A percentile compares a stretch with the other conserved stretches of the same genome.
Evolutionary conservation across 495 filamentous ascomycete genomes (phyloP).

Genomic region (Penicillium crystallinum): DNA sequence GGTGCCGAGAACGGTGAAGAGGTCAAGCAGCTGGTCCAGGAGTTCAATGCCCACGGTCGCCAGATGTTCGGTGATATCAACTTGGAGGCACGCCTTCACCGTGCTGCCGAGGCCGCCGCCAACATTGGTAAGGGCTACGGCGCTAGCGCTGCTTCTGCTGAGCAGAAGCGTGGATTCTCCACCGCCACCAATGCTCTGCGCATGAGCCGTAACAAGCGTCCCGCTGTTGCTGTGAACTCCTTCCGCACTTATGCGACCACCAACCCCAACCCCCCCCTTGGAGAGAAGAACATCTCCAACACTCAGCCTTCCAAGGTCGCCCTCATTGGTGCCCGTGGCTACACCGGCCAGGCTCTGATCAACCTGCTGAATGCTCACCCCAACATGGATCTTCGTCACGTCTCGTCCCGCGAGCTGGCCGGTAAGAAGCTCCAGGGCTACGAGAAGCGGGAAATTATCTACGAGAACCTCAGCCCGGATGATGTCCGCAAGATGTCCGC

Average conservation of each 20-base stretch:
- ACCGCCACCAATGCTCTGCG: conserved; percentile 46
- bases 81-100: conserved; percentile 75
- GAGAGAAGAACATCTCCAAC: conserved; percentile 85
- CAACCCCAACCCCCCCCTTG: conserved; percentile 97
- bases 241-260: conserved; percentile 60
- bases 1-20: conserved; percentile 82
- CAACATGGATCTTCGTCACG: conserved; percentile 89
- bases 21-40: conserved; percentile 78
- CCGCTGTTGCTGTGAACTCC: conserved; percentile 23
- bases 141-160: conserved; percentile 40
- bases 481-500: conserved; percentile 89
- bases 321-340: conserved; percentile 91
- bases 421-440: conserved; percentile 90
- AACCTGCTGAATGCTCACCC: conserved; percentile 84
- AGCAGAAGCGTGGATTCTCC: conserved; percentile 64
- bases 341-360: conserved; percentile 92
- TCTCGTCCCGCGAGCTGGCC: conserved; percentile 89
- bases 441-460: conserved; percentile 85
- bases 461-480: conserved; percentile 85
- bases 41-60: conserved; percentile 78
- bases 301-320: conserved; percentile 75
- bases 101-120: conserved; percentile 63
- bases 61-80: conserved; percentile 90
- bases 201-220: conserved; percentile 28
- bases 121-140: conserved; percentile 49